A percentile compares a stretch with the other conserved stretches of the same genome.
phyloP scores from a whole-genome alignment of 345 rosid genomes.

The Salix caprea region DNA sequence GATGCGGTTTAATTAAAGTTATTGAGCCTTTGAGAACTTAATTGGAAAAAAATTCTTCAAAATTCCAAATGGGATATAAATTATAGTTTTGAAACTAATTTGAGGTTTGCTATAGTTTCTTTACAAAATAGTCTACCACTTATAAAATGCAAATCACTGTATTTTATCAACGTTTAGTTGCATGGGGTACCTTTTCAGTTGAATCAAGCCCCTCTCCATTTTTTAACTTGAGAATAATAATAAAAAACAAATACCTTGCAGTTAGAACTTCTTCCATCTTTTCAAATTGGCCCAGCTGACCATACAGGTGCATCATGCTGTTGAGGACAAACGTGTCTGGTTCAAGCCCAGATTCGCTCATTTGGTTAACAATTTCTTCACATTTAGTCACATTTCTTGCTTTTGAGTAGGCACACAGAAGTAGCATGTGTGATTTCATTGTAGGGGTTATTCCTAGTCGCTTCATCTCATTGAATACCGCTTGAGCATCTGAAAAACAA shows the following conservation, averaged over 20 bases:
- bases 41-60: no score
- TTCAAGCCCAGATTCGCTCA: conserved; percentile 67
- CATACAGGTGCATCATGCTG: conserved; percentile 83
- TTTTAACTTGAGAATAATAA: no score
- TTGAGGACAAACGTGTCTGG: conserved; percentile 78
- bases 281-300: conserved; percentile 61
- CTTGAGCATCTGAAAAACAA: conserved; percentile 58
- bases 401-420: conserved; percentile 75
- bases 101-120: no score
- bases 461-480: conserved; percentile 80
- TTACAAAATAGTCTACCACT: no score
- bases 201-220: no score
- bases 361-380: conserved; percentile 60
- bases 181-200: no score
- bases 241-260: conserved; percentile 17
- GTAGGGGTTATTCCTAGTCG: conserved; percentile 68
- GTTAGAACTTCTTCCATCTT: conserved; percentile 70
- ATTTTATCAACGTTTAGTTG: no score
- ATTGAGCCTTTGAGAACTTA: no score
- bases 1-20: no score
- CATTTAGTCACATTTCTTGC: conserved; percentile 61
- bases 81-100: no score
- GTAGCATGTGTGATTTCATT: conserved; percentile 93
- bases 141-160: no score
- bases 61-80: no score